These are phyloP conservation scores for Phlegmacium glaucopus DNA, from an alignment of 768 basidiomycete genomes.

Conservation along the genomic window DNA sequence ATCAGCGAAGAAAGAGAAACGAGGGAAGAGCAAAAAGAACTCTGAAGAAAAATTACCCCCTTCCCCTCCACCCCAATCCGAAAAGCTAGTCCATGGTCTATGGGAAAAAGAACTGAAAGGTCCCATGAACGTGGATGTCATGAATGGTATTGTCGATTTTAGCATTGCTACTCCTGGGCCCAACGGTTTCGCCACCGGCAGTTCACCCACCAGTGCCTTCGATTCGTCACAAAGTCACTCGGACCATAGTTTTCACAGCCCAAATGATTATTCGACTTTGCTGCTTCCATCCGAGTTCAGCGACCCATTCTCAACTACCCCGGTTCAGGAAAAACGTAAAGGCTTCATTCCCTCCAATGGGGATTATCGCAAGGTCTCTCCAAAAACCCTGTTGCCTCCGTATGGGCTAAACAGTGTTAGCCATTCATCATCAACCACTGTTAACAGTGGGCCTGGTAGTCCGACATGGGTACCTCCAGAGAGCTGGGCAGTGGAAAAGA, in stretches of 20 bases:
- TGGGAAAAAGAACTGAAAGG: slow-evolving; percentile 38
- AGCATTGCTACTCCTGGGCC: slow-evolving; percentile 19
- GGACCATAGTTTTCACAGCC: slow-evolving; percentile 25
- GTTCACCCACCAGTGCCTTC: slow-evolving; percentile 42
- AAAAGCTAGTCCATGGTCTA: slow-evolving; percentile 1
- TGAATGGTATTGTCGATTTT: slow-evolving; percentile 80
- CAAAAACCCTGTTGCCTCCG: slow-evolving; percentile 38
- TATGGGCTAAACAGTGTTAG: slow-evolving; percentile 5
- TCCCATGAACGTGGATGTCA: slow-evolving; percentile 68
- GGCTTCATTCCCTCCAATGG: slow-evolving; percentile 15
- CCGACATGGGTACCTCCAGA: slow-evolving; percentile 67
- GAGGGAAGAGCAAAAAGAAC: slow-evolving; percentile 30
- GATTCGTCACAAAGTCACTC: slow-evolving; percentile 32
- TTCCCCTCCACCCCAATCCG: slow-evolving; percentile 27
- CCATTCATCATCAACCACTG: slow-evolving; percentile 6
- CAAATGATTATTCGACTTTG: slow-evolving; percentile 14
- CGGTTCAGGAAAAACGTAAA: slow-evolving; percentile 22
- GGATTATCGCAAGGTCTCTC: slow-evolving; percentile 46
- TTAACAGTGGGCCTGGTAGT: slow-evolving; percentile 16
- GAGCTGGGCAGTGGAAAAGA: slow-evolving; percentile 68
- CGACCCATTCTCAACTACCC: slow-evolving; percentile 37
- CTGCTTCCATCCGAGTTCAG: slow-evolving; percentile 33
- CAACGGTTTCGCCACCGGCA: slow-evolving; percentile 10
- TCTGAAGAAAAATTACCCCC: slow-evolving; percentile 27
- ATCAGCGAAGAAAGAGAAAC: slow-evolving; percentile 28